phyloP scores from a whole-genome alignment of 192 early-diverging fungal species.

The Rhizophagus prolifer region DNA sequence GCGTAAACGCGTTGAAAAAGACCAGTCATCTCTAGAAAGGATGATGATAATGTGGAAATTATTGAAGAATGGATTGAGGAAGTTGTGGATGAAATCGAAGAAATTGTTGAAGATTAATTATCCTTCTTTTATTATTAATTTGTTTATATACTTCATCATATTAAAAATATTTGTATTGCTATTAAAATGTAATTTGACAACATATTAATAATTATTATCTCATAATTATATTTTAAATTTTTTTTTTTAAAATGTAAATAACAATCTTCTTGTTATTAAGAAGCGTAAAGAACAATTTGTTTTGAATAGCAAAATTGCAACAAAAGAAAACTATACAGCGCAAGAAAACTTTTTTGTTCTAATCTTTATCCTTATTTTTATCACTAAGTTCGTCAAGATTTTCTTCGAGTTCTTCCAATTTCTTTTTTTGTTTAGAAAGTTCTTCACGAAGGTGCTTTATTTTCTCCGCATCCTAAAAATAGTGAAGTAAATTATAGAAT shows the following conservation, averaged over 20 bases:
- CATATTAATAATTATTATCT: neutral
- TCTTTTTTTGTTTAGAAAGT: constrained; percentile 35
- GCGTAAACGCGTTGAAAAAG: constrained; percentile 66
- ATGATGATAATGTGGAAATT: constrained; percentile 68
- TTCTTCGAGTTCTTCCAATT: constrained; percentile 32
- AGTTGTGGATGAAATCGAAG: constrained; percentile 76
- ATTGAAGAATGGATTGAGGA: constrained; percentile 88
- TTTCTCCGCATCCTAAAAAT: constrained; percentile 39
- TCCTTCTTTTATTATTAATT: neutral
- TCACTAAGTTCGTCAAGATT: constrained; percentile 34
- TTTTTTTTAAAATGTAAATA: no score
- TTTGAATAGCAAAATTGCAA: neutral
- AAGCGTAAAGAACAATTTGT: no score
- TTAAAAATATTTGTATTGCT: no score
- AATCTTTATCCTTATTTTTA: constrained; percentile 12
- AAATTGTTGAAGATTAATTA: constrained; percentile 73
- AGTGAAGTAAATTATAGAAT: neutral
- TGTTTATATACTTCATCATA: neutral
- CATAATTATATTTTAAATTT: neutral
- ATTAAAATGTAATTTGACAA: neutral
- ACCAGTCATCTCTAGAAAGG: constrained; percentile 43
- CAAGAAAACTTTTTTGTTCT: neutral
- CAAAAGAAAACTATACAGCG: neutral
- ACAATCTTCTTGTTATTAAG: no score
- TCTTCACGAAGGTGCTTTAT: constrained; percentile 38